Evolutionary conservation across 306 rosid species (phyloP).

Genomic region (Clitoria ternatea): DNA sequence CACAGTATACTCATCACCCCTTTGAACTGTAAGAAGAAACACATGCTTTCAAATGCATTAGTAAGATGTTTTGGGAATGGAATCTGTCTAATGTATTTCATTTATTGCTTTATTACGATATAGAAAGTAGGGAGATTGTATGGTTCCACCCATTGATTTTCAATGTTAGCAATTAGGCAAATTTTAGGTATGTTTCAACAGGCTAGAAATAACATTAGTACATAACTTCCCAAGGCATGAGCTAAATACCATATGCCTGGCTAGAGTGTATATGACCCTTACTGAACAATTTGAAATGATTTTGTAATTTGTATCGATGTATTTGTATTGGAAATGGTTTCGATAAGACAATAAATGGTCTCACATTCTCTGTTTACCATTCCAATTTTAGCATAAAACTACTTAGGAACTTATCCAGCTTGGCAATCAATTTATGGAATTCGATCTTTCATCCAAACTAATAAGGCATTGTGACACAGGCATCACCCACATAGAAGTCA

Average conservation of each 20-base stretch:
- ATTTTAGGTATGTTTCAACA: not conserved
- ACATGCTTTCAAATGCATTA: not conserved
- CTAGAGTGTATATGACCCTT: not conserved
- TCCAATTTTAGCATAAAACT: too few species aligned
- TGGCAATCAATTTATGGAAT: too few species aligned
- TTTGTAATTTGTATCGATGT: slow-evolving; percentile 9
- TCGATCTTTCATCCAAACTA: too few species aligned
- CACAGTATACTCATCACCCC: not conserved
- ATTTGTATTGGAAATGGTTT: not conserved
- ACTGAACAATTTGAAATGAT: slow-evolving; percentile 6
- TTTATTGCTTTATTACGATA: not conserved
- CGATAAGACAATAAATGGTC: too few species aligned
- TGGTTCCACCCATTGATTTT: not conserved
- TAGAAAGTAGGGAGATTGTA: slow-evolving; percentile 8
- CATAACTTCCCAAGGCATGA: not conserved
- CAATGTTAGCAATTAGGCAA: not conserved
- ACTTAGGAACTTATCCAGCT: too few species aligned
- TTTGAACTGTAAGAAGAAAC: too few species aligned
- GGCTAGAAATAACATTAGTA: too few species aligned
- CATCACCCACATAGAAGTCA: too few species aligned
- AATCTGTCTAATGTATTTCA: too few species aligned
- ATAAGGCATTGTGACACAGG: too few species aligned
- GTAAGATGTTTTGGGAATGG: not conserved
- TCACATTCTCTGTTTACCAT: too few species aligned
- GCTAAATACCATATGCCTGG: not conserved